These are phyloP conservation scores for Omphalea diandra DNA, from an alignment of 441 rosid species.

Conservation along the genomic window DNA sequence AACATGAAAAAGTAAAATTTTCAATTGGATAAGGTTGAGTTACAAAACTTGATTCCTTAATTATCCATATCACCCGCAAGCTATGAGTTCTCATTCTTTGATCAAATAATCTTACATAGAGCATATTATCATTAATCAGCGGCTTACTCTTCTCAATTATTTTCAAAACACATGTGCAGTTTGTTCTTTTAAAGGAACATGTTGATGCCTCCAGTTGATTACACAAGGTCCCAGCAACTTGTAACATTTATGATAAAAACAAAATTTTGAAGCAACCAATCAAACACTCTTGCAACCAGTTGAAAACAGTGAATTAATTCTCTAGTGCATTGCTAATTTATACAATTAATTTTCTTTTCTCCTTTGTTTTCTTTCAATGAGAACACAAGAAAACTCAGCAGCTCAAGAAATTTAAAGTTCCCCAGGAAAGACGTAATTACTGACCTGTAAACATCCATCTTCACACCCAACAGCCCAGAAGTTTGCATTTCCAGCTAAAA, in stretches of 20 bases:
- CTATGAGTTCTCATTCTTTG: background rate
- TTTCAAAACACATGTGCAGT: background rate
- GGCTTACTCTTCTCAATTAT: background rate
- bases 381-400: background rate
- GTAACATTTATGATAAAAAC: background rate
- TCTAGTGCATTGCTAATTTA: background rate
- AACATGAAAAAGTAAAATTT: background rate
- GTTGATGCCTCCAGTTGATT: background rate
- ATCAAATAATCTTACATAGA: background rate
- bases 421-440: background rate
- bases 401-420: background rate
- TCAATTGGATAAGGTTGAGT: background rate
- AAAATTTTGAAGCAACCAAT: background rate
- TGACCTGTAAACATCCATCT: conserved; percentile 93
- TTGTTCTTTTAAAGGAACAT: background rate
- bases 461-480: conserved; percentile 99
- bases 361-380: background rate
- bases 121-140: background rate
- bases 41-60: background rate
- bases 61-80: background rate
- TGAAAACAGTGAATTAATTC: background rate
- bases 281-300: background rate
- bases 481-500: conserved; percentile 92
- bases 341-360: background rate
- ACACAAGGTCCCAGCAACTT: background rate